Base-by-base conservation (phyloP, 2,329 filamentous ascomycete genomes). In the Geosmithia morbida region DNA sequence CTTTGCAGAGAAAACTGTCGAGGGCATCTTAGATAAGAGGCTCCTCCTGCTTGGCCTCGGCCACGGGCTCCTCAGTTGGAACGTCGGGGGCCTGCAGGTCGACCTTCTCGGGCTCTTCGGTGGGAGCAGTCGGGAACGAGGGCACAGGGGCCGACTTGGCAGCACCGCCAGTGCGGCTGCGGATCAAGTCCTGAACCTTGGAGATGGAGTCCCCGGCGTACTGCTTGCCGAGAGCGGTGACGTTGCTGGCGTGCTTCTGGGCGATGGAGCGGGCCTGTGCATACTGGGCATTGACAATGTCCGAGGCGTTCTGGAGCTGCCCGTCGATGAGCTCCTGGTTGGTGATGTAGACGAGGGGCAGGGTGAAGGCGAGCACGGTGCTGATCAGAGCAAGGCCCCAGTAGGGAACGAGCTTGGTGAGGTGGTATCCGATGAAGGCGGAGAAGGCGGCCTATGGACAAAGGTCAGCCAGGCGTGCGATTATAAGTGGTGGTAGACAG, bases 251-350 rank as follows among this genome's bases (percentile, higher is more conserved):
- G 59, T 83, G 79, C 66, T 82, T 77, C 62, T 71, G 73, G 41
- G 79, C 79, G 49, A 80, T 68, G 48, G 67, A 65, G 56, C 76
- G 75, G 46, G 83, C 68, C 66, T 83, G 78, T 52, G 70, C 65
- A 46, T 80, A 79, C 67, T 84, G 81, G 52, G 72, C 68, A 60
- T 72, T 74, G 58, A 83, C 67, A 40, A 81, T 59, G 30, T 79
- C 69, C 41, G 72, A 70, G 47, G 70, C 75, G 51, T 76, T 68
- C 61, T 74, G 66, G 54, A 85, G 60, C 55, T 83, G 74, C 53
- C 70, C 62, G 57, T 85, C 81, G 55, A 85, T 84, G 49, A 83
- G 62, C 65, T 84, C 80, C 67, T 83, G 71, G 72, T 85, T 85
- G 56, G 71, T 70, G 55, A 71, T 72, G 66, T 85, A 85, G 59